Evolutionary conservation across 192 early-diverging fungal species (phyloP), one percentile per base, ranked within the genome.

Genomic region (Coemansia sp.): DNA sequence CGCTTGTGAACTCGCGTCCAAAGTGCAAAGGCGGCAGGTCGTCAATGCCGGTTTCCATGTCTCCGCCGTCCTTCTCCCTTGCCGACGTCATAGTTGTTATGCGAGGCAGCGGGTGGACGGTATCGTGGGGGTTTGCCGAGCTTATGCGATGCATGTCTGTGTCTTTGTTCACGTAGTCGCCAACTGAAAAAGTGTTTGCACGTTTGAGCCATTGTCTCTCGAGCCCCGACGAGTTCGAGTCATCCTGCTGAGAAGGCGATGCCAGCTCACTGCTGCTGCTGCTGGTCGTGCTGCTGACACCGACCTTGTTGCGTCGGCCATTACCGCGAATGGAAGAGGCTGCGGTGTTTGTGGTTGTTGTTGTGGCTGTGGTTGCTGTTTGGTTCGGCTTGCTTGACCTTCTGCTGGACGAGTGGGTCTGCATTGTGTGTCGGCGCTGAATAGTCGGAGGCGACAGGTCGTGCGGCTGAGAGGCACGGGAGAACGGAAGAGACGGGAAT

Each of bases 1-100:
- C 79, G 63, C 76, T 76, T 32, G 74, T 76, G 32, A 73, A 50
- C 48, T 76, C 79, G 57, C 65, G 70, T 4, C 79, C 79, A 0
- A 82, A 50, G 5, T 68, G 39, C 65, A 76, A 46, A 22, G 79
- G 67, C 51, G 79, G 79, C 65, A 65, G 37, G 48, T 82, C 79
- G 45, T 74, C 60, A n/a, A 70, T 63, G n/a, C 71, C 71, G 11
- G 71, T 63, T 48, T 69, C 70, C 54, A 61, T 55, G 17, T 68
- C 58, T 25, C 61, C 66, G 55, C 71, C 75, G 19, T 60, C 68
- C 42, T 70, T 78, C 54, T 81, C 73, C 13, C 22, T 41, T 2
- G 62, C 67, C 9, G 78, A 69, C 45, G 67, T 54, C 53, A 72
- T 67, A 2, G 79, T 76, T 37, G 56, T 6, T 13, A 76, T 56